Conservation (phyloP, 495 filamentous ascomycete species). For the Xylaria grammica region DNA sequence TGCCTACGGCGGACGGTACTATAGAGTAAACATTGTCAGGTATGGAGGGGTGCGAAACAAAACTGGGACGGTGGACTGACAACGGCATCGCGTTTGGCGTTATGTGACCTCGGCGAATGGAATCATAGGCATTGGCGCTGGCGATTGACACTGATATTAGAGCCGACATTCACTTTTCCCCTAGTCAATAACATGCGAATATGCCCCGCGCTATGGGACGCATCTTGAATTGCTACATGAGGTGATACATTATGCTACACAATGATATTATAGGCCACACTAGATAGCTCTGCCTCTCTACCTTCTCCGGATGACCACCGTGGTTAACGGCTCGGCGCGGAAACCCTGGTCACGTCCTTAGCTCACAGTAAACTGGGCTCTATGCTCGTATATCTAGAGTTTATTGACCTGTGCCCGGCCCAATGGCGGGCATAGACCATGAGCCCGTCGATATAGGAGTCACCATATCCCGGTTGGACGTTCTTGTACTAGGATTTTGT, state of each 20-base stretch:
- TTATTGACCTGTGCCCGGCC: too few relatives aligned
- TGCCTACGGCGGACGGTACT: constrained; percentile 55
- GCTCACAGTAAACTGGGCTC: background rate
- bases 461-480: too few relatives aligned
- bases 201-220: background rate
- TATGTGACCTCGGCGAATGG: background rate
- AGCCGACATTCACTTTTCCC: background rate
- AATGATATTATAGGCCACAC: background rate
- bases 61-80: constrained; percentile 13
- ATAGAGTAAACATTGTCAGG: constrained; percentile 29
- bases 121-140: constrained; percentile 5
- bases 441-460: too few relatives aligned
- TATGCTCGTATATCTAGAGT: background rate
- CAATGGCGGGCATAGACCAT: too few relatives aligned
- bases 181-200: background rate
- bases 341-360: background rate
- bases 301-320: background rate
- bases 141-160: background rate
- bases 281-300: background rate
- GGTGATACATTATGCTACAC: constrained; percentile 8
- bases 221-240: background rate
- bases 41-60: constrained; percentile 10
- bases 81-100: constrained; percentile 18
- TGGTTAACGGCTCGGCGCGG: background rate
- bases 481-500: too few relatives aligned